These are phyloP conservation scores for Penicillium griseofulvum DNA, from an alignment of 2,329 filamentous ascomycete genomes.

Conservation along the genomic window DNA sequence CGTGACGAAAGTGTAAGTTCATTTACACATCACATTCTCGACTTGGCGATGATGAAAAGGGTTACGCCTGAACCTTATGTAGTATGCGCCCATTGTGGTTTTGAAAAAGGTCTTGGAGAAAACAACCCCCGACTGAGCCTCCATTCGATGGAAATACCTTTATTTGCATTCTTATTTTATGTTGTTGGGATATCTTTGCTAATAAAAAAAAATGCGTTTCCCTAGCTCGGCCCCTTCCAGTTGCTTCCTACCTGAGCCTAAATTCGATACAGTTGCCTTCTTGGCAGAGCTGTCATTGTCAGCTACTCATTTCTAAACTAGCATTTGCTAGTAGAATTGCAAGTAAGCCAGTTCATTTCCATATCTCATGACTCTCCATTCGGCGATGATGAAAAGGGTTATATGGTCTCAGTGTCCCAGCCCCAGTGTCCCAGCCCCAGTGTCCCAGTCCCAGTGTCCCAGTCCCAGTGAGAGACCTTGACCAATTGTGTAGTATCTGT, in stretches of 20 bases:
- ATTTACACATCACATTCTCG: neutral
- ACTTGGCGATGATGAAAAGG: neutral
- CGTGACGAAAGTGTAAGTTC: neutral
- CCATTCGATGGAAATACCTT: neutral
- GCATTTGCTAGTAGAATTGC: neutral
- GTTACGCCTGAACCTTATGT: neutral
- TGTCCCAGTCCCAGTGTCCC: no score
- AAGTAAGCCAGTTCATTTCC: neutral
- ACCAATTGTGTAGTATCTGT: neutral
- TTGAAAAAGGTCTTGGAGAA: neutral
- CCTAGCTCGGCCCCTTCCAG: neutral
- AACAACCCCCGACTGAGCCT: neutral
- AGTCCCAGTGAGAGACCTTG: no score
- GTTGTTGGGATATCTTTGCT: neutral
- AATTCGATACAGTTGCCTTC: no score
- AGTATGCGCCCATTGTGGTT: neutral
- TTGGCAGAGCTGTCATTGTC: no score
- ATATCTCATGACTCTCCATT: accelerated
- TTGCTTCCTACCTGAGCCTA: no score
- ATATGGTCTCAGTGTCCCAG: no score
- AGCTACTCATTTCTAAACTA: neutral
- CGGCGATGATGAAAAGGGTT: neutral
- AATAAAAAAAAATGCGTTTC: neutral
- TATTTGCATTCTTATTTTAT: no score
- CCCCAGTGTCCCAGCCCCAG: no score